Evolutionary conservation across 352 stramenopile genomes (phyloP).

Genomic region (Phytophthora brassicae): DNA sequence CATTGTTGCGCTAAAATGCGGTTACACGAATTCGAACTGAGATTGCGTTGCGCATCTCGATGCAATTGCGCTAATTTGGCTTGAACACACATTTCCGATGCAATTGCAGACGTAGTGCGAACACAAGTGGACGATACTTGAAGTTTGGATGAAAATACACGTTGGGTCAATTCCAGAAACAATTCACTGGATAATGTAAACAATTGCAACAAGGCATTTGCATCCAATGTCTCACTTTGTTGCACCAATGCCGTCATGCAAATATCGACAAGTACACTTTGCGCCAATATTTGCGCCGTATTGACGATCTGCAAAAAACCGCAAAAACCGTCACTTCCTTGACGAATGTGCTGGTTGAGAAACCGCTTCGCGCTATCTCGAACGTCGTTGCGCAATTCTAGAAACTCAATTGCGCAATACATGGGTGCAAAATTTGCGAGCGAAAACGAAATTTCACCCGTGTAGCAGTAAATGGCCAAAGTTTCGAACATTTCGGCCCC

Average conservation of each 20-base stretch:
- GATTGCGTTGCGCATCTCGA: slow-evolving; percentile 20
- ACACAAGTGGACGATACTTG: neutral
- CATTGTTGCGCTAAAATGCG: slow-evolving; percentile 30
- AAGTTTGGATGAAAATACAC: slow-evolving; percentile 30
- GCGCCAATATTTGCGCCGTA: slow-evolving; percentile 21
- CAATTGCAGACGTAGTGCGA: slow-evolving; percentile 16
- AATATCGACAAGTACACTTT: slow-evolving; percentile 26
- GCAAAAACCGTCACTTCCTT: slow-evolving; percentile 6
- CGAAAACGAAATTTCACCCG: slow-evolving; percentile 45
- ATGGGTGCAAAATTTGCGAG: slow-evolving; percentile 32
- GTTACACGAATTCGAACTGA: slow-evolving; percentile 14
- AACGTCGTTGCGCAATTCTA: slow-evolving; percentile 50
- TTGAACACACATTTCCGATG: slow-evolving; percentile 37
- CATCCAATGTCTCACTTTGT: slow-evolving; percentile 8
- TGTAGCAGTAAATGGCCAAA: slow-evolving; percentile 75
- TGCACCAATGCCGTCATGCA: slow-evolving; percentile 32
- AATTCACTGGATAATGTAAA: slow-evolving; percentile 38
- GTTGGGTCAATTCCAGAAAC: slow-evolving; percentile 45
- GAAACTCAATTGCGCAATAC: slow-evolving; percentile 39
- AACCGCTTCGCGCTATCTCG: slow-evolving; percentile 30
- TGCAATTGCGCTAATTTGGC: slow-evolving; percentile 50
- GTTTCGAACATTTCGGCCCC: slow-evolving; percentile 60
- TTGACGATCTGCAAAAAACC: slow-evolving; percentile 23
- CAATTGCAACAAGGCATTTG: slow-evolving; percentile 30
- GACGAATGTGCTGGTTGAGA: slow-evolving; percentile 30